phyloP scores from a whole-genome alignment of 495 filamentous ascomycete genomes.

The Aspergillus hancockii region DNA sequence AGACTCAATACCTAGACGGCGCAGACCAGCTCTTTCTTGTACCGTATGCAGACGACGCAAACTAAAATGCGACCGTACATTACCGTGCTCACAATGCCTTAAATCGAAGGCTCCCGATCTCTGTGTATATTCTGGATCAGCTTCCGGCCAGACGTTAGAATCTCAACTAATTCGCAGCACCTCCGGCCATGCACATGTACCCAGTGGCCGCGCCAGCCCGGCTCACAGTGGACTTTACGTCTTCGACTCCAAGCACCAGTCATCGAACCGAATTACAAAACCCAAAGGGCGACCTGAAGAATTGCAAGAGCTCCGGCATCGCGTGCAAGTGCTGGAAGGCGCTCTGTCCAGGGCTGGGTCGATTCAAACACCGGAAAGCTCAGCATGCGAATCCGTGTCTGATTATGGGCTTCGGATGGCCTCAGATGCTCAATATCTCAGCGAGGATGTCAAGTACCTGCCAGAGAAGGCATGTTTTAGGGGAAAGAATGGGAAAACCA shows the following conservation, averaged over 20 bases:
- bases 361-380: slow-evolving; percentile 31
- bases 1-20: slow-evolving; percentile 32
- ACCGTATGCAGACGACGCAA: slow-evolving; percentile 64
- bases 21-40: slow-evolving; percentile 43
- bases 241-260: slow-evolving; percentile 41
- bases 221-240: slow-evolving; percentile 37
- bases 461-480: slow-evolving; percentile 40
- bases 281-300: slow-evolving; percentile 31
- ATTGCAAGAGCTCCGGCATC: slow-evolving; percentile 34
- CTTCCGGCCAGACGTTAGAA: slow-evolving; percentile 16
- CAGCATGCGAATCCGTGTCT: slow-evolving; percentile 26
- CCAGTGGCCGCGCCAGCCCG: slow-evolving; percentile 17
- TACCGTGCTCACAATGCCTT: slow-evolving; percentile 65
- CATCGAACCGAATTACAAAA: slow-evolving; percentile 31
- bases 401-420: slow-evolving; percentile 19
- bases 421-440: slow-evolving; percentile 26
- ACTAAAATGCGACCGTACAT: slow-evolving; percentile 67
- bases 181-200: slow-evolving; percentile 20
- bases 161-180: slow-evolving; percentile 16
- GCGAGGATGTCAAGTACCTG: slow-evolving; percentile 36
- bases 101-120: slow-evolving; percentile 45
- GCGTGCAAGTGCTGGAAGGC: slow-evolving; percentile 33
- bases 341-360: slow-evolving; percentile 27
- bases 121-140: slow-evolving; percentile 37
- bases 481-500: slow-evolving; percentile 49